These are phyloP conservation scores for Ogataea methylovora DNA, from an alignment of 805 yeast species.

Conservation along the genomic window DNA sequence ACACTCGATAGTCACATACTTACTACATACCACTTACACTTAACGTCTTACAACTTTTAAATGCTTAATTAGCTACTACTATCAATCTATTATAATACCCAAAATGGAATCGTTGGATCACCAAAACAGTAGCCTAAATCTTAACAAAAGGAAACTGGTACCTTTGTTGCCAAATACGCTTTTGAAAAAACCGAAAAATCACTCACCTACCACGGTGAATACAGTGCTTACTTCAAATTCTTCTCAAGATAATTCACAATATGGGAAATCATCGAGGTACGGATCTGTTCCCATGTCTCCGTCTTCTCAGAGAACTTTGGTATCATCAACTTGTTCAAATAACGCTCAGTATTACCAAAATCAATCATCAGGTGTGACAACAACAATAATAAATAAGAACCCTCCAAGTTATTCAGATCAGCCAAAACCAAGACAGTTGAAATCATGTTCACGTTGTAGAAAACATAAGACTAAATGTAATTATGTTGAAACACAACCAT, in stretches of 20 bases:
- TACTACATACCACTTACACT: too few species aligned
- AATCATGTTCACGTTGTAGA: conserved; percentile 59
- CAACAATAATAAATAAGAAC: conserved; percentile 13
- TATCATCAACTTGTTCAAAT: background rate
- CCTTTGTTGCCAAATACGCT: conserved; percentile 19
- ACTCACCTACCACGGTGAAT: background rate
- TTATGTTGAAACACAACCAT: conserved; percentile 41
- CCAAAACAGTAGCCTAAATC: too few species aligned
- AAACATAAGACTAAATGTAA: conserved; percentile 64
- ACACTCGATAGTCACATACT: too few species aligned
- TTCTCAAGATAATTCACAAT: too few species aligned
- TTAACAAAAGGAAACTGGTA: conserved; percentile 18
- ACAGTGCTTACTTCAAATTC: background rate
- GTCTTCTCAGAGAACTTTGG: background rate
- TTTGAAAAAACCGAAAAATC: conserved; percentile 6
- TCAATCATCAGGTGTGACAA: conserved; percentile 8
- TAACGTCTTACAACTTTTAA: background rate
- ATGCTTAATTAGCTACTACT: background rate
- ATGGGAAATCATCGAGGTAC: too few species aligned
- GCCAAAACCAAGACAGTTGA: conserved; percentile 36
- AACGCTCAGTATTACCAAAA: background rate
- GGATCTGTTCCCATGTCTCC: too few species aligned
- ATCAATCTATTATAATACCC: background rate
- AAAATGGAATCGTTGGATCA: background rate
- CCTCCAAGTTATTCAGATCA: conserved; percentile 14